Conservation (phyloP, 805 yeast genomes). For the Candida palmyrensis region DNA sequence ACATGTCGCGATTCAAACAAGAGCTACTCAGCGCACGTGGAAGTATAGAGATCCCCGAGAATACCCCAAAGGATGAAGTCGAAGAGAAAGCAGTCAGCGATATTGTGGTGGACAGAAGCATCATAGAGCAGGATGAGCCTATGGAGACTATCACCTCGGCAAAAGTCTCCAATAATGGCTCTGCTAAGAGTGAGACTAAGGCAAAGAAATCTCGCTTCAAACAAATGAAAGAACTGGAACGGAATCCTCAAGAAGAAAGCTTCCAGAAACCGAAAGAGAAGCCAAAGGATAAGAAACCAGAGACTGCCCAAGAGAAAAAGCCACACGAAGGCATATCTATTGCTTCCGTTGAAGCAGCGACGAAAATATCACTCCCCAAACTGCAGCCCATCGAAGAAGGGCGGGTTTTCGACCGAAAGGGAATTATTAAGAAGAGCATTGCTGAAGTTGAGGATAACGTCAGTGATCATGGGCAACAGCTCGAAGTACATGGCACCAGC, state of each 20-base stretch:
- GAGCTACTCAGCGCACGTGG: no score
- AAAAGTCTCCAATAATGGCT: no score
- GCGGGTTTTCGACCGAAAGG: slow-evolving; percentile 10
- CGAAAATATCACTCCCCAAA: no score
- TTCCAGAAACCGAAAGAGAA: neutral
- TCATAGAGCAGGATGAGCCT: slow-evolving; percentile 3
- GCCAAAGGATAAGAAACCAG: neutral
- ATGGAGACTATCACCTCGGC: neutral
- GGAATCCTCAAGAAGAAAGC: slow-evolving; percentile 4
- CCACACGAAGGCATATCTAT: no score
- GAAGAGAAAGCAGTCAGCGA: slow-evolving; percentile 7
- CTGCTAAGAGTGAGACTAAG: slow-evolving; percentile 2
- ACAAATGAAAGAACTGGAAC: slow-evolving; percentile 8
- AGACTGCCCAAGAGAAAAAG: neutral
- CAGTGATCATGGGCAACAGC: slow-evolving; percentile 2
- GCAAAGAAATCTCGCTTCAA: slow-evolving; percentile 8
- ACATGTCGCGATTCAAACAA: slow-evolving; percentile 15
- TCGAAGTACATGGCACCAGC: slow-evolving; percentile 17
- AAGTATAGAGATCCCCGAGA: neutral
- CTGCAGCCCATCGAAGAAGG: no score
- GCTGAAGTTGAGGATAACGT: slow-evolving; percentile 9
- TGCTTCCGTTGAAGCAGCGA: no score
- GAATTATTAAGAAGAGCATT: slow-evolving; percentile 10
- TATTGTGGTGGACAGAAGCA: slow-evolving; percentile 8
- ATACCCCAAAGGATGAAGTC: neutral